A percentile compares a stretch with the other conserved stretches of the same genome.
These are phyloP conservation scores for Xylona heveae DNA, from an alignment of 495 filamentous ascomycete genomes.

Conservation along the genomic window DNA sequence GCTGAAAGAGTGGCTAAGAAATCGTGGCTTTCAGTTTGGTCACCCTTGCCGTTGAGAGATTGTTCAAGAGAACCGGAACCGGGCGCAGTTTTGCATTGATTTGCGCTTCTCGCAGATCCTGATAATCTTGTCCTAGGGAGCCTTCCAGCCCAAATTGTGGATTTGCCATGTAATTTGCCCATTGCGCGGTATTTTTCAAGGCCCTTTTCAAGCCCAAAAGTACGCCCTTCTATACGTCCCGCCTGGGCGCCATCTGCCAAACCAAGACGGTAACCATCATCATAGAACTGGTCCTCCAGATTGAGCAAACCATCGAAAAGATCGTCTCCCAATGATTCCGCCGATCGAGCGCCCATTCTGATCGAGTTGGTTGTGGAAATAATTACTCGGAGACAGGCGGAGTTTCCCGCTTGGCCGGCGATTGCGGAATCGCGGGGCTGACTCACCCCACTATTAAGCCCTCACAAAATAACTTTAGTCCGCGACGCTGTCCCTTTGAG, in stretches of 20 bases:
- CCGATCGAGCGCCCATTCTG: conserved; percentile 9
- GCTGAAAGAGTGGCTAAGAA: conserved; percentile 26
- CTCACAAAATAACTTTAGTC: conserved; percentile 9
- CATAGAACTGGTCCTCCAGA: conserved; percentile 70
- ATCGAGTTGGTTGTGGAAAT: conserved; percentile 15
- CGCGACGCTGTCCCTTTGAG: neutral
- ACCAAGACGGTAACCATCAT: conserved; percentile 62
- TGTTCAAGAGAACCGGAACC: conserved; percentile 10
- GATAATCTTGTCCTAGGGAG: conserved; percentile 15
- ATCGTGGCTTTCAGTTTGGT: conserved; percentile 13
- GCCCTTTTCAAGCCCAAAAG: conserved; percentile 79
- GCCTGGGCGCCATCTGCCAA: conserved; percentile 53
- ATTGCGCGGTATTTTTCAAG: conserved; percentile 76
- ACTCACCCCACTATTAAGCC: conserved; percentile 21
- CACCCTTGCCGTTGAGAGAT: conserved; percentile 7
- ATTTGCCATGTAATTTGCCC: conserved; percentile 62
- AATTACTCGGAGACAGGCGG: conserved; percentile 12
- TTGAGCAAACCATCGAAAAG: conserved; percentile 51
- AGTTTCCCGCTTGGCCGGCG: conserved; percentile 8
- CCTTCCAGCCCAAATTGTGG: conserved; percentile 57
- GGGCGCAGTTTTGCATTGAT: conserved; percentile 3
- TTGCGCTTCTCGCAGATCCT: conserved; percentile 7
- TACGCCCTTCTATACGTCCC: conserved; percentile 68
- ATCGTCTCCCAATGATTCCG: conserved; percentile 24
- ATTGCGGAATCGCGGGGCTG: conserved; percentile 21